Evolutionary conservation across 2,329 filamentous ascomycete species (phyloP).

Genomic region (Colletotrichum magnum): DNA sequence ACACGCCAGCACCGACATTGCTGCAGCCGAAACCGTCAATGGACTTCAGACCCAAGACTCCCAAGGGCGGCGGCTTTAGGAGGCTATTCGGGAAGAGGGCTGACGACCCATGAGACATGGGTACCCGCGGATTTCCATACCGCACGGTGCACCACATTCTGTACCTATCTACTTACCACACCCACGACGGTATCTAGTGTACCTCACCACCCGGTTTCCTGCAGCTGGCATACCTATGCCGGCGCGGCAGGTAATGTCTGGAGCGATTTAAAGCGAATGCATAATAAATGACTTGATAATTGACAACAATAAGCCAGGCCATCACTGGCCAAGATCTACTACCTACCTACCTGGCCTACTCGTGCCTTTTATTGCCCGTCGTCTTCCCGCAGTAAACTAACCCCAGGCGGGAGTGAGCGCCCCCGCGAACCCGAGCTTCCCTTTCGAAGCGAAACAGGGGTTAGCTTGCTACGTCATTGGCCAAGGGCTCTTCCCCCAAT

Average conservation of each 20-base stretch:
- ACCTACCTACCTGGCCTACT: too few species aligned
- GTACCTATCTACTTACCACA: background rate
- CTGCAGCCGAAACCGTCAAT: slow-evolving; percentile 40
- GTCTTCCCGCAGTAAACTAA: slow-evolving; percentile 22
- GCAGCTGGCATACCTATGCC: slow-evolving; percentile 2
- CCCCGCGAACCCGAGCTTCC: slow-evolving; percentile 28
- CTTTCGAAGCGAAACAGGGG: slow-evolving; percentile 31
- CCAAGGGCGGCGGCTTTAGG: slow-evolving; percentile 55
- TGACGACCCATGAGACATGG: slow-evolving; percentile 28
- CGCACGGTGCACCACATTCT: background rate
- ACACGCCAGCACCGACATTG: slow-evolving; percentile 35
- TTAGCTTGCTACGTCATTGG: slow-evolving; percentile 41
- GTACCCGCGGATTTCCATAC: background rate
- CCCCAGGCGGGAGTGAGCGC: slow-evolving; percentile 17
- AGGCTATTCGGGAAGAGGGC: slow-evolving; percentile 55
- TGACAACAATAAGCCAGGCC: background rate
- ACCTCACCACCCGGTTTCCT: background rate
- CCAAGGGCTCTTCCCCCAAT: slow-evolving; percentile 5
- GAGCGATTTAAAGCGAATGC: slow-evolving; percentile 26
- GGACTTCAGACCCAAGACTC: slow-evolving; percentile 49
- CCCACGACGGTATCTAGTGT: background rate
- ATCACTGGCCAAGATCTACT: too few species aligned
- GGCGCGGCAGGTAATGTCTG: background rate
- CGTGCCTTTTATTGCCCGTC: background rate
- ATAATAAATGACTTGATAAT: slow-evolving; percentile 17